Percentiles rank a stretch among this genome's conserved stretches.
Evolutionary conservation across 345 rosid species (phyloP).

Genomic region (Citrus reticulata): DNA sequence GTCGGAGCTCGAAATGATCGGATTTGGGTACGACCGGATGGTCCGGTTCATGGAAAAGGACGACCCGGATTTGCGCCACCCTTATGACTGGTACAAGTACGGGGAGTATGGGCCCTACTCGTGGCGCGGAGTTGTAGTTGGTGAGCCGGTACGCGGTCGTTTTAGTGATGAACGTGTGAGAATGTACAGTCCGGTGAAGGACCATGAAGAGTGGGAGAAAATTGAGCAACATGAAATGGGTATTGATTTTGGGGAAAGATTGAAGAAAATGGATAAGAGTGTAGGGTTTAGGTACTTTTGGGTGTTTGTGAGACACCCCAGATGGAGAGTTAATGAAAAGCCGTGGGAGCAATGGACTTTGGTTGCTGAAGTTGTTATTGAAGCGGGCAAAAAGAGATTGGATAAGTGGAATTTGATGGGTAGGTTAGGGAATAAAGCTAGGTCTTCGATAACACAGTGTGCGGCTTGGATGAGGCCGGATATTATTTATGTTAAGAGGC

Average conservation of each 20-base stretch:
- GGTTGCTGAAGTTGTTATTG: constrained; percentile 77
- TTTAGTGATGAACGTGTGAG: constrained; percentile 77
- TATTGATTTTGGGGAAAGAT: constrained; percentile 57
- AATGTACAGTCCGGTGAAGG: constrained; percentile 54
- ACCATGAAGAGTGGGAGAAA: constrained; percentile 81
- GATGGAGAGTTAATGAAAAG: constrained; percentile 65
- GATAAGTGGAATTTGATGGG: constrained; percentile 98
- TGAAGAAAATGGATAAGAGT: constrained; percentile 53
- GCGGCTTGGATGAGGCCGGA: constrained; percentile 98
- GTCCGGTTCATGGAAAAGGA: constrained; percentile 89
- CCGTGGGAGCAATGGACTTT: constrained; percentile 98
- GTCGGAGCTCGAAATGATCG: constrained; percentile 71
- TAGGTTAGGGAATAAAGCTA: constrained; percentile 71
- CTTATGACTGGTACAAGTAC: constrained; percentile 86
- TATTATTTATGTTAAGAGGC: constrained; percentile 83
- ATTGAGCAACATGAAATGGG: constrained; percentile 90
- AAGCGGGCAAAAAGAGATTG: constrained; percentile 69
- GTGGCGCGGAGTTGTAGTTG: constrained; percentile 94
- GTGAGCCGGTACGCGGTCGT: constrained; percentile 79
- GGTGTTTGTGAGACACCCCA: constrained; percentile 94
- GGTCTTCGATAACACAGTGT: constrained; percentile 63
- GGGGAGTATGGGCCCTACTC: constrained; percentile 95
- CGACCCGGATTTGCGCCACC: constrained; percentile 83
- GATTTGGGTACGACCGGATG: constrained; percentile 88
- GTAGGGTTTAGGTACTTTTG: constrained; percentile 77